Evolutionary conservation across 495 filamentous ascomycete species (phyloP).

Genomic region (Pyronema domesticum): DNA sequence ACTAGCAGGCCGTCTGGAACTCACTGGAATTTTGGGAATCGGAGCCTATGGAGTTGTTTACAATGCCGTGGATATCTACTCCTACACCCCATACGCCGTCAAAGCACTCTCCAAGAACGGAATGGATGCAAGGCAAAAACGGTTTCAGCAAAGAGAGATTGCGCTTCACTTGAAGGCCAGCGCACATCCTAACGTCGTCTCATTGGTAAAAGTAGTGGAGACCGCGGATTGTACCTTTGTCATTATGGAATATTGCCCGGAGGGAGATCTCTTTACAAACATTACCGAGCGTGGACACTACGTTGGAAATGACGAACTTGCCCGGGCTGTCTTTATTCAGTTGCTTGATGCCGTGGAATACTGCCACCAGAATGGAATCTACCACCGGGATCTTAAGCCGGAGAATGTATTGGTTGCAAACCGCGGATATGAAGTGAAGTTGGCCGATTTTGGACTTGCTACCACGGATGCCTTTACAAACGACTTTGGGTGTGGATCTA

Average conservation of each 20-base stretch:
- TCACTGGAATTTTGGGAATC: slow-evolving; percentile 72
- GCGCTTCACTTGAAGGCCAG: slow-evolving; percentile 76
- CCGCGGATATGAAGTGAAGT: slow-evolving; percentile 71
- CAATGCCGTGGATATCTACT: slow-evolving; percentile 73
- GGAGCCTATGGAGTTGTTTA: slow-evolving; percentile 97
- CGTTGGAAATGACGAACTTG: slow-evolving; percentile 78
- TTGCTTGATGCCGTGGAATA: slow-evolving; percentile 93
- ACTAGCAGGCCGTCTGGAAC: slow-evolving; percentile 62
- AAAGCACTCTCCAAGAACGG: slow-evolving; percentile 90
- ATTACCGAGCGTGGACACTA: slow-evolving; percentile 91
- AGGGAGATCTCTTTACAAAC: slow-evolving; percentile 90
- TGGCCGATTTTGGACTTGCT: slow-evolving; percentile 93
- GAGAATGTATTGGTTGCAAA: slow-evolving; percentile 93
- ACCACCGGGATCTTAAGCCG: slow-evolving; percentile 93
- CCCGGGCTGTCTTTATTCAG: slow-evolving; percentile 79
- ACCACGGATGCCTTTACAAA: slow-evolving; percentile 66
- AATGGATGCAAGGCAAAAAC: slow-evolving; percentile 67
- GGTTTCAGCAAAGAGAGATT: slow-evolving; percentile 88
- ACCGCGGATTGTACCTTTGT: slow-evolving; percentile 87
- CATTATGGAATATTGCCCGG: slow-evolving; percentile 90
- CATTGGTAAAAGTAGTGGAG: slow-evolving; percentile 86
- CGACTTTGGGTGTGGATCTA: slow-evolving; percentile 95
- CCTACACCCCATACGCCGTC: slow-evolving; percentile 71
- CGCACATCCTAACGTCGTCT: slow-evolving; percentile 81
- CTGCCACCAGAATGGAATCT: slow-evolving; percentile 86